These are phyloP conservation scores for Alternaria solani DNA, from an alignment of 2,329 filamentous ascomycete genomes.

Conservation along the genomic window DNA sequence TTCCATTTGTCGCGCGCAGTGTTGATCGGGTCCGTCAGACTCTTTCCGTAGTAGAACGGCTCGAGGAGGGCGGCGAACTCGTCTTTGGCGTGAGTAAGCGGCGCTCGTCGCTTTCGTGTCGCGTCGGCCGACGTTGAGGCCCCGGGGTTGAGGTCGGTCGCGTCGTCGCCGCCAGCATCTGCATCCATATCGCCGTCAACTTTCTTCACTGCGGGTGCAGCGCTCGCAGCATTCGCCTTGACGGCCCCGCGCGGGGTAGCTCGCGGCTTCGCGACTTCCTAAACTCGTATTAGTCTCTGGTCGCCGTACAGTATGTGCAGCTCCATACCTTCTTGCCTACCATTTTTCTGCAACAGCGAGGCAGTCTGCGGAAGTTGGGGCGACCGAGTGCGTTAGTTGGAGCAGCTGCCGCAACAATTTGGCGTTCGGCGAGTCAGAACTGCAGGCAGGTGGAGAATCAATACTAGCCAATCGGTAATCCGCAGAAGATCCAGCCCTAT, in stretches of 20 bases:
- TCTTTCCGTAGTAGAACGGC: conserved; percentile 75
- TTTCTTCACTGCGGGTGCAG: conserved; percentile 19
- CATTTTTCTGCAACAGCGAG: conserved; percentile 33
- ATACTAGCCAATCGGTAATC: conserved; percentile 39
- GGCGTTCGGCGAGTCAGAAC: conserved; percentile 37
- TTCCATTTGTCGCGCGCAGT: conserved; percentile 93
- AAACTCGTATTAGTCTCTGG: conserved; percentile 16
- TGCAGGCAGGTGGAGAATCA: conserved; percentile 14
- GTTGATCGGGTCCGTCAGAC: conserved; percentile 72
- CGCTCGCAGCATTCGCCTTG: conserved; percentile 32
- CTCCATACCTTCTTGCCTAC: conserved; percentile 41
- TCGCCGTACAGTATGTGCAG: neutral
- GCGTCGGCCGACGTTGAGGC: conserved; percentile 35
- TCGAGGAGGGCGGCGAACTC: conserved; percentile 71
- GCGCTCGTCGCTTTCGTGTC: conserved; percentile 39
- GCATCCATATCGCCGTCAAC: conserved; percentile 23
- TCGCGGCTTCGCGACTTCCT: conserved; percentile 41
- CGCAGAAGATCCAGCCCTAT: conserved; percentile 21
- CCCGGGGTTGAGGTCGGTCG: conserved; percentile 26
- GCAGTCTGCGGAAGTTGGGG: conserved; percentile 18
- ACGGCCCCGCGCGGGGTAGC: conserved; percentile 45
- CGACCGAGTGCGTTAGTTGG: conserved; percentile 20
- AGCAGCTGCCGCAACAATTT: conserved; percentile 38
- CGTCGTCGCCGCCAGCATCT: conserved; percentile 16
- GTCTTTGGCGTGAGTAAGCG: conserved; percentile 49